Evolutionary conservation across 208 protist species (phyloP).

Genomic region (Trypanosoma grayi): DNA sequence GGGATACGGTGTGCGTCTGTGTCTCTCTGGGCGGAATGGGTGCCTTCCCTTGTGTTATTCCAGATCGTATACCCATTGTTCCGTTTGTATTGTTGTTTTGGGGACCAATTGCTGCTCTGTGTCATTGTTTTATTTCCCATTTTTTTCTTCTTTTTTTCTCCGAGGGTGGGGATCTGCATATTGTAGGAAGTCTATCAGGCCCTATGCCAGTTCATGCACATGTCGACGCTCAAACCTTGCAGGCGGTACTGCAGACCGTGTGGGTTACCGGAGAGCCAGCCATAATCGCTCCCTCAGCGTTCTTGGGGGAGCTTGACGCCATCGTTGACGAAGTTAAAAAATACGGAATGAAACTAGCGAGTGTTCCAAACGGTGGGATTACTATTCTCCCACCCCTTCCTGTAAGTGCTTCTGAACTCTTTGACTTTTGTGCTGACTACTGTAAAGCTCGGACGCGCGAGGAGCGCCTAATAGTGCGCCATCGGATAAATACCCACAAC

Average conservation of each 20-base stretch:
- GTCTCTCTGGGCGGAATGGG: too few relatives aligned
- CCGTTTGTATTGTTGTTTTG: too few relatives aligned
- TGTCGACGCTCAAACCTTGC: conserved; percentile 12
- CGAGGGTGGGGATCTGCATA: too few relatives aligned
- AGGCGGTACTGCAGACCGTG: conserved; percentile 36
- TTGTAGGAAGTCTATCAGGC: background rate
- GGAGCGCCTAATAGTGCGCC: conserved; percentile 38
- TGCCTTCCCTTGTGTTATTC: too few relatives aligned
- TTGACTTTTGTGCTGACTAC: conserved; percentile 56
- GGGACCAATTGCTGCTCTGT: conserved; percentile 10
- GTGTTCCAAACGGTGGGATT: conserved; percentile 58
- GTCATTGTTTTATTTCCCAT: conserved; percentile 7
- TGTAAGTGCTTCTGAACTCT: conserved; percentile 49
- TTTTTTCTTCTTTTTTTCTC: conserved; percentile 14
- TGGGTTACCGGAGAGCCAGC: conserved; percentile 59
- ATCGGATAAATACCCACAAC: conserved; percentile 13
- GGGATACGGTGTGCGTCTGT: too few relatives aligned
- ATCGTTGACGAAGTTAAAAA: conserved; percentile 52
- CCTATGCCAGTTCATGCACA: conserved; percentile 11
- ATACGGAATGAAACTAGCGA: conserved; percentile 66
- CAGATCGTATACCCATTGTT: too few relatives aligned
- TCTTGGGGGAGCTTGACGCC: conserved; percentile 64
- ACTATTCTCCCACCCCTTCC: conserved; percentile 74
- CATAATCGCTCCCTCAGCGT: conserved; percentile 46
- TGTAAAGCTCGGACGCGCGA: conserved; percentile 34